Evolutionary conservation across 768 basidiomycete genomes (phyloP).

Genomic region (Mycena polygramma): DNA sequence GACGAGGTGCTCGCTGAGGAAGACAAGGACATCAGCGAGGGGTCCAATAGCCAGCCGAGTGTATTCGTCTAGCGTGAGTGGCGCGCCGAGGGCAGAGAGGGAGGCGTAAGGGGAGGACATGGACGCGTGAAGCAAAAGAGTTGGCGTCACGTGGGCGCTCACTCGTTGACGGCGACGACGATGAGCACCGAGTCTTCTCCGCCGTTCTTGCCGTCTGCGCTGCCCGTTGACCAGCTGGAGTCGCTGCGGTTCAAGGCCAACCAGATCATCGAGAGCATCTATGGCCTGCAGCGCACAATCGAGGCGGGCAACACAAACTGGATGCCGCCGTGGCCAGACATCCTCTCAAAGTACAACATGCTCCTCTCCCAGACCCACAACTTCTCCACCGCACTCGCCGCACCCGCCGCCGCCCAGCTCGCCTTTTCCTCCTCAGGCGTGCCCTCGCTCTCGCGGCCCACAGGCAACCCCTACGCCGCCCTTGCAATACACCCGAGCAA

Average conservation of each 20-base stretch:
- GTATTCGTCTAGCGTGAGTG: constrained; percentile 36
- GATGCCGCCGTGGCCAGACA: constrained; percentile 91
- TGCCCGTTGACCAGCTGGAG: constrained; percentile 80
- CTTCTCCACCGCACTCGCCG: constrained; percentile 74
- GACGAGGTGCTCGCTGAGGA: constrained; percentile 35
- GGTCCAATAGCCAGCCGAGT: constrained; percentile 29
- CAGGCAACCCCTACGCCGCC: constrained; percentile 67
- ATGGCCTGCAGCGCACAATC: constrained; percentile 72
- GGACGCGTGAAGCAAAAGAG: background rate
- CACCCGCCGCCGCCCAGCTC: constrained; percentile 46
- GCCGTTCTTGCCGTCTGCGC: constrained; percentile 37
- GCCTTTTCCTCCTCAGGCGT: constrained; percentile 27
- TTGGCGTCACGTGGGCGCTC: background rate
- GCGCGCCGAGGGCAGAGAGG: constrained; percentile 31
- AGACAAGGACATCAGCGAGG: constrained; percentile 33
- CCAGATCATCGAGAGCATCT: constrained; percentile 85
- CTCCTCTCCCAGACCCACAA: constrained; percentile 87
- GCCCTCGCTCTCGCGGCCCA: constrained; percentile 15
- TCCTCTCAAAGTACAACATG: constrained; percentile 88
- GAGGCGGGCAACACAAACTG: constrained; percentile 65
- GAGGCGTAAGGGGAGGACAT: constrained; percentile 22
- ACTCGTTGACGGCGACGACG: too few relatives aligned
- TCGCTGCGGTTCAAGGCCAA: constrained; percentile 82
- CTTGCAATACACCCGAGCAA: constrained; percentile 77
- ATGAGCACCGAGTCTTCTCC: background rate